Conservation (phyloP, 2,329 filamentous ascomycete species). For the Microcyclospora tardicrescens region DNA sequence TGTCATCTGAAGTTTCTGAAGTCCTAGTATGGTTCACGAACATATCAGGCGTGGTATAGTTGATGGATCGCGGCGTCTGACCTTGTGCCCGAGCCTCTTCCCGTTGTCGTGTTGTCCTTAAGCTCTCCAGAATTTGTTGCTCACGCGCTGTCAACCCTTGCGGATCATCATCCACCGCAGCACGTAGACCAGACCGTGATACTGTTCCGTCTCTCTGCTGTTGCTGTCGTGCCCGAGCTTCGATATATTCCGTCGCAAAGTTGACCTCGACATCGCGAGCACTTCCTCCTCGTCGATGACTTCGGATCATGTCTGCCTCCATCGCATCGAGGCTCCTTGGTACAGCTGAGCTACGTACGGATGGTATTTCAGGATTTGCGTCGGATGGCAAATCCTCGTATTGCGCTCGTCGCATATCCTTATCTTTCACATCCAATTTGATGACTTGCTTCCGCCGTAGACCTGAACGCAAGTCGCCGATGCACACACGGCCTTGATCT, state of each 20-base stretch:
- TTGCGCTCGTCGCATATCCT: constrained; percentile 42
- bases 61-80: constrained; percentile 28
- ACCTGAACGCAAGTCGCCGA: constrained; percentile 58
- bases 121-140: constrained; percentile 33
- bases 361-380: constrained; percentile 13
- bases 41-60: constrained; percentile 26
- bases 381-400: constrained; percentile 23
- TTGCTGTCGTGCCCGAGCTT: constrained; percentile 24
- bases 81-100: constrained; percentile 28
- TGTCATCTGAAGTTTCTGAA: neutral
- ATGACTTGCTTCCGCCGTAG: constrained; percentile 58
- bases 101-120: constrained; percentile 31
- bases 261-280: constrained; percentile 17
- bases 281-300: constrained; percentile 28
- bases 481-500: constrained; percentile 61
- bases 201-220: constrained; percentile 5
- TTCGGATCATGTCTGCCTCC: constrained; percentile 32
- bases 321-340: constrained; percentile 30
- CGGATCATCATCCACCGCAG: constrained; percentile 32
- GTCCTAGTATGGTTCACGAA: constrained; percentile 9
- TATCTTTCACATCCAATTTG: constrained; percentile 45
- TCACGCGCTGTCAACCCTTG: constrained; percentile 34
- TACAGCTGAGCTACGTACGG: neutral
- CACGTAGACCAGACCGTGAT: neutral
- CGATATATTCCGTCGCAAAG: constrained; percentile 31